Conservation (phyloP, 164 flowering plant genomes). For the Berberis vulgaris region DNA sequence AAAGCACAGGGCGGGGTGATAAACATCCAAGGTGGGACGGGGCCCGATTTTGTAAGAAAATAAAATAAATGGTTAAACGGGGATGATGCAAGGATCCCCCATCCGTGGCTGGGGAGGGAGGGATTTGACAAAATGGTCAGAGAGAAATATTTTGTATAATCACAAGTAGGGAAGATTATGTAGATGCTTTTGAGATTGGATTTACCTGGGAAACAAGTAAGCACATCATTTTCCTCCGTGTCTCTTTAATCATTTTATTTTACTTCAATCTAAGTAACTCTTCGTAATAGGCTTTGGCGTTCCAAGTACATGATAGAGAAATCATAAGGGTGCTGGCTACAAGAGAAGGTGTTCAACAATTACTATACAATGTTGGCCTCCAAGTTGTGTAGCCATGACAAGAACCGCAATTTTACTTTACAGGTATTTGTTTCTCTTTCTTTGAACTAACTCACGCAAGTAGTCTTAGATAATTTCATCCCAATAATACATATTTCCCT, state of each 20-base stretch:
- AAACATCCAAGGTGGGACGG: too few species aligned
- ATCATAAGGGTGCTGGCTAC: constrained; percentile 81
- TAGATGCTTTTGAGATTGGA: constrained; percentile 84
- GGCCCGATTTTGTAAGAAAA: too few species aligned
- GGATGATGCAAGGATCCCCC: constrained; percentile 13
- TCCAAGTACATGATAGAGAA: constrained; percentile 73
- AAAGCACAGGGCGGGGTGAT: too few species aligned
- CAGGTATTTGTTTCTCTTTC: constrained; percentile 38
- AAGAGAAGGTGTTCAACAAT: constrained; percentile 84
- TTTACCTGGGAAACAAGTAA: constrained; percentile 82
- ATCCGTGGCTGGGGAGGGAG: constrained; percentile 67
- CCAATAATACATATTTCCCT: too few species aligned
- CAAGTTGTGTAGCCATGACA: constrained; percentile 84
- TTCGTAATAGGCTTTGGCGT: background rate
- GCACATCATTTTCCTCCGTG: background rate
- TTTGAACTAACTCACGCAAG: too few species aligned
- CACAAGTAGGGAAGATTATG: constrained; percentile 82
- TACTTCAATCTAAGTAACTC: background rate
- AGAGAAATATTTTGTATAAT: constrained; percentile 80
- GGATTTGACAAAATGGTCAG: constrained; percentile 88
- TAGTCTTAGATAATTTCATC: too few species aligned
- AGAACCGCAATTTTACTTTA: constrained; percentile 85
- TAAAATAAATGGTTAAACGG: too few species aligned
- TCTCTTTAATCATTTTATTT: background rate
- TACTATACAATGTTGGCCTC: constrained; percentile 80